phyloP scores from a whole-genome alignment of 495 filamentous ascomycete genomes.

The Trichoderma reesei region DNA sequence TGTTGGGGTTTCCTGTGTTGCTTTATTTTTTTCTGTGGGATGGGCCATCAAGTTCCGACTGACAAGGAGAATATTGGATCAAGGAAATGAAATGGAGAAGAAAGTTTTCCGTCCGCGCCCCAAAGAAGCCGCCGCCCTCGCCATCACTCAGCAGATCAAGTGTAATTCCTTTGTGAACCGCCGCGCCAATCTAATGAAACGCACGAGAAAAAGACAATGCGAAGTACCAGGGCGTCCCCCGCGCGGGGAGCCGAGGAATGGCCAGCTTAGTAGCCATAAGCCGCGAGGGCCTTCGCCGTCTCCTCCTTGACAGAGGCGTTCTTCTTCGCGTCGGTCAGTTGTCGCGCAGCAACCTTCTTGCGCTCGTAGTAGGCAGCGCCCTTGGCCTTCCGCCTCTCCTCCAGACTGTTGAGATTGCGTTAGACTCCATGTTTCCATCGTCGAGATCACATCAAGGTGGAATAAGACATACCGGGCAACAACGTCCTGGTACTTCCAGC shows the following conservation, averaged over 20 bases:
- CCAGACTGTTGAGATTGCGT: constrained; percentile 56
- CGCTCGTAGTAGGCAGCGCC: constrained; percentile 97
- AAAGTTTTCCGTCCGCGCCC: not conserved
- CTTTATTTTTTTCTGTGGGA: constrained; percentile 11
- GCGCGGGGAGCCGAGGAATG: not conserved
- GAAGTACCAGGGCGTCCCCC: not conserved
- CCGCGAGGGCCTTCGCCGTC: constrained; percentile 44
- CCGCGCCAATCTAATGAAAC: constrained; percentile 14
- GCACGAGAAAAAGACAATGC: constrained; percentile 10
- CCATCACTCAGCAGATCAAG: constrained; percentile 13
- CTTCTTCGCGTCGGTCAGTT: constrained; percentile 85
- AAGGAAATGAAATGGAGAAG: constrained; percentile 5
- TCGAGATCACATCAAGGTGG: not conserved
- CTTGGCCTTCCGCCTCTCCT: constrained; percentile 99
- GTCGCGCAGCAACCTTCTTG: constrained; percentile 91
- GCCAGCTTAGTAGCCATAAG: constrained; percentile 42
- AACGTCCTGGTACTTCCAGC: constrained; percentile 99
- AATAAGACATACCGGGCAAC: constrained; percentile 71
- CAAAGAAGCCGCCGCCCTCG: constrained; percentile 9
- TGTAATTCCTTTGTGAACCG: constrained; percentile 11
- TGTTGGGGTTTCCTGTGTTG: constrained; percentile 6
- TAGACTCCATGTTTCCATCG: constrained; percentile 23
- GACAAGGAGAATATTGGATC: constrained; percentile 1
- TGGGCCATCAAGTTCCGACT: constrained; percentile 10
- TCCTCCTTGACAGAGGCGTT: constrained; percentile 72